Evolutionary conservation across 768 basidiomycete species (phyloP).

Genomic region (Suillus americanus): DNA sequence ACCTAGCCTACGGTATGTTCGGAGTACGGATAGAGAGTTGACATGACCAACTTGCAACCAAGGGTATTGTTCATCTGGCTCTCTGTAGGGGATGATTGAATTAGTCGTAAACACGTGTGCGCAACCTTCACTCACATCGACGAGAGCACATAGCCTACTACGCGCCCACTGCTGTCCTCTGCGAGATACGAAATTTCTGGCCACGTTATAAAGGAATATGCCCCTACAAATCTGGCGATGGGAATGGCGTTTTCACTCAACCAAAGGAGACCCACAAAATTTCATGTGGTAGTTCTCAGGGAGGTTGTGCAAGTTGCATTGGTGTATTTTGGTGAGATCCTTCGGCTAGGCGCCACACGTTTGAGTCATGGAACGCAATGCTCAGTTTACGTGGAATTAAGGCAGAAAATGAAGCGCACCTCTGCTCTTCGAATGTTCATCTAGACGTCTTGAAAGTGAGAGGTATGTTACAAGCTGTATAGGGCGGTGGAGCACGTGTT

Average conservation of each 20-base stretch:
- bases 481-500: background rate
- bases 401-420: conserved; percentile 17
- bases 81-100: conserved; percentile 13
- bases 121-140: conserved; percentile 42
- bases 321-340: conserved; percentile 49
- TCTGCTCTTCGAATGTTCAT: conserved; percentile 32
- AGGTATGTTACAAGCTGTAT: background rate
- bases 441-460: background rate
- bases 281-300: conserved; percentile 47
- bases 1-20: conserved; percentile 29
- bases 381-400: background rate
- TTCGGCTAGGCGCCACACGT: conserved; percentile 32
- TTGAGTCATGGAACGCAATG: background rate
- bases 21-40: conserved; percentile 29
- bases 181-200: conserved; percentile 55
- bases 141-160: conserved; percentile 57
- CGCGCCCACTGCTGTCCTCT: conserved; percentile 45
- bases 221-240: conserved; percentile 33
- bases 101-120: background rate
- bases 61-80: conserved; percentile 19
- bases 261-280: conserved; percentile 23
- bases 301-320: conserved; percentile 52
- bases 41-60: conserved; percentile 22
- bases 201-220: conserved; percentile 48
- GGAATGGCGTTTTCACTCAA: background rate